A percentile compares a stretch with the other conserved stretches of the same genome.
These are phyloP conservation scores for Globisporangium takayamanum DNA, from an alignment of 352 stramenopile species.

Conservation along the genomic window DNA sequence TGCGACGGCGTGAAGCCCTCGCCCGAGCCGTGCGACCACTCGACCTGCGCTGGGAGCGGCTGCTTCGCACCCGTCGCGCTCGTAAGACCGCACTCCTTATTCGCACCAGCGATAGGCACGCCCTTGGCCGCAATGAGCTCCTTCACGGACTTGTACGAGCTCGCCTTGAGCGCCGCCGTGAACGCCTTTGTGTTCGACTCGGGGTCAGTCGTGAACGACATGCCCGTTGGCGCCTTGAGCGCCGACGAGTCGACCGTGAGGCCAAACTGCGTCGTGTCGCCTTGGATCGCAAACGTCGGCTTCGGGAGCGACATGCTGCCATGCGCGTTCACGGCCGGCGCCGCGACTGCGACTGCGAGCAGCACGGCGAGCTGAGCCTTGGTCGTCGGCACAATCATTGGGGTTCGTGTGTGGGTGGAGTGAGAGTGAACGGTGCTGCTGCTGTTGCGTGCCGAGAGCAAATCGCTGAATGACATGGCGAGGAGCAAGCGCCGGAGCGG, in stretches of 20 bases:
- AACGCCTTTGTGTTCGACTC: conserved; percentile 20
- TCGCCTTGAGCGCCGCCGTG: conserved; percentile 17
- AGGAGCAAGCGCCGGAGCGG: too few relatives aligned
- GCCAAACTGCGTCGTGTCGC: conserved; percentile 12
- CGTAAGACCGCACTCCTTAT: conserved; percentile 7
- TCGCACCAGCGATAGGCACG: conserved; percentile 4
- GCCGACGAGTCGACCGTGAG: conserved; percentile 11
- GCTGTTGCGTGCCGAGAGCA: background rate
- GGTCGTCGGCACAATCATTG: conserved; percentile 3
- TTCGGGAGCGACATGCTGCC: conserved; percentile 11
- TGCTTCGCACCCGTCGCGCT: conserved; percentile 25
- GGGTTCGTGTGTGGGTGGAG: background rate
- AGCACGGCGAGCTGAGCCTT: conserved; percentile 3
- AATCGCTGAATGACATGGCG: conserved; percentile 13
- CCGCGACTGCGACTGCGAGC: background rate
- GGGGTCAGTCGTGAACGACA: conserved; percentile 12
- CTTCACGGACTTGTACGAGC: conserved; percentile 16
- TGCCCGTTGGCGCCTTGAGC: conserved; percentile 9
- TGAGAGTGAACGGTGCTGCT: background rate
- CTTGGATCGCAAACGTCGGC: conserved; percentile 7
- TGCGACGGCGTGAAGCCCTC: conserved; percentile 27
- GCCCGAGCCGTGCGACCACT: conserved; percentile 24
- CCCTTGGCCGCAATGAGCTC: conserved; percentile 14
- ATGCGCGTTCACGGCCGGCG: background rate
- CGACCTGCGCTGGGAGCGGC: conserved; percentile 24